These are phyloP conservation scores for Lumnitzera racemosa DNA, from an alignment of 345 rosid genomes.

Conservation along the genomic window DNA sequence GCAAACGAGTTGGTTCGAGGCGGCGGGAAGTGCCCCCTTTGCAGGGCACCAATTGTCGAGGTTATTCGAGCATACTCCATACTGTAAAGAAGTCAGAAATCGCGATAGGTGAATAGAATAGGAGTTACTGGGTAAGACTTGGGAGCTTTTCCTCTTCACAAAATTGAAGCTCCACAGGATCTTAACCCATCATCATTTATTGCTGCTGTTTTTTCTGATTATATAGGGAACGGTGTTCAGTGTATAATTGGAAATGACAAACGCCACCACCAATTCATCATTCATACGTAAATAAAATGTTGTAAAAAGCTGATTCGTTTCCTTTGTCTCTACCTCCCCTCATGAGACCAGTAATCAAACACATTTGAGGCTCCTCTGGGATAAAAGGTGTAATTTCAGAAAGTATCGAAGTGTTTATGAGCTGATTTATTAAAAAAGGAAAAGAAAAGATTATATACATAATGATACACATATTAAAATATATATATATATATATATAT, in stretches of 20 bases:
- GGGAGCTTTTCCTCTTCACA: constrained; percentile 10
- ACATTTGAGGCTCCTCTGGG: neutral
- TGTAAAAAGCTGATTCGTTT: constrained; percentile 8
- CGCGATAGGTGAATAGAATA: constrained; percentile 6
- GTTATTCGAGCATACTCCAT: constrained; percentile 96
- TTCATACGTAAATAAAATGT: constrained; percentile 43
- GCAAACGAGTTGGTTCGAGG: constrained; percentile 85
- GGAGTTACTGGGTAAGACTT: constrained; percentile 14
- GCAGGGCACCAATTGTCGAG: constrained; percentile 93
- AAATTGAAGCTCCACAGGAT: constrained; percentile 5
- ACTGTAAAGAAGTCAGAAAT: constrained; percentile 36
- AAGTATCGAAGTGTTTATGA: neutral
- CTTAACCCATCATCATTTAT: constrained; percentile 18
- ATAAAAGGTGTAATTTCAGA: neutral
- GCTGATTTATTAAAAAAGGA: too few species aligned
- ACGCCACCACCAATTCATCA: constrained; percentile 29
- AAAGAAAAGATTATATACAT: too few species aligned
- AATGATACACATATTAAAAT: too few species aligned
- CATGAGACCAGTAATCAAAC: neutral
- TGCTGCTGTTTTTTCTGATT: constrained; percentile 29
- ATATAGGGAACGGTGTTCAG: constrained; percentile 21
- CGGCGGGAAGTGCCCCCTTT: constrained; percentile 92
- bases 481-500: too few species aligned
- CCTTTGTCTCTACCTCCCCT: neutral
- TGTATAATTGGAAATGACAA: constrained; percentile 49